These are phyloP conservation scores for Solanum hybrid DNA, from an alignment of 305 asterid genomes.

Conservation along the genomic window DNA sequence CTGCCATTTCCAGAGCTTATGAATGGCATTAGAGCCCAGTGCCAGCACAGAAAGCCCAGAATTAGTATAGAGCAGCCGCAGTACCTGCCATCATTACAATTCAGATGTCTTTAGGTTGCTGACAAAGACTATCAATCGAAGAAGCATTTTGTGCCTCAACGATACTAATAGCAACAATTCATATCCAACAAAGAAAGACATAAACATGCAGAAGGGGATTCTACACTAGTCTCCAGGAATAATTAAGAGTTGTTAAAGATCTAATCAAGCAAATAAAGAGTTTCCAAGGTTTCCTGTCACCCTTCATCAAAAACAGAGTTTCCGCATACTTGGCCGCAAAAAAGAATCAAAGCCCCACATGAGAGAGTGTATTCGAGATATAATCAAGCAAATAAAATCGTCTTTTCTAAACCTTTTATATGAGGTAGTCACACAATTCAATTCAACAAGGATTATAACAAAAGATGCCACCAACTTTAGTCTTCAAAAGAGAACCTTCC, in stretches of 20 bases:
- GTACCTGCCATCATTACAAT: conserved; percentile 37
- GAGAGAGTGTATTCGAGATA: not conserved
- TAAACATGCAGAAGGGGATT: conserved; percentile 3
- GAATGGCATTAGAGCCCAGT: conserved; percentile 77
- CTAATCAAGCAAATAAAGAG: not conserved
- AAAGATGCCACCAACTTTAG: not conserved
- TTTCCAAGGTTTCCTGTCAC: not conserved
- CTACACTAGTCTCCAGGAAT: conserved; percentile 8
- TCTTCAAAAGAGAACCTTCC: not conserved
- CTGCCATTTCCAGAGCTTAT: conserved; percentile 96
- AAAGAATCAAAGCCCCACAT: not conserved
- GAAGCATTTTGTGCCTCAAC: not conserved
- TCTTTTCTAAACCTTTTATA: not conserved
- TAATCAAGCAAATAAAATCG: not conserved
- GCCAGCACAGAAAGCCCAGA: conserved; percentile 79
- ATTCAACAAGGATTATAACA: not conserved
- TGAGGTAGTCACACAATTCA: not conserved
- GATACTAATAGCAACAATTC: not conserved
- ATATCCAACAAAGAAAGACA: not conserved
- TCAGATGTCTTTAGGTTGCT: not conserved
- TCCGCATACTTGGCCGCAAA: not conserved
- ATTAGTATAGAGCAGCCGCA: conserved; percentile 75
- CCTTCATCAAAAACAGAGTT: not conserved
- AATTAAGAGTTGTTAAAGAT: not conserved
- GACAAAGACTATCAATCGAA: not conserved